Base-by-base conservation (phyloP, 2,329 filamentous ascomycete species). In the Xylaria polymorpha region DNA sequence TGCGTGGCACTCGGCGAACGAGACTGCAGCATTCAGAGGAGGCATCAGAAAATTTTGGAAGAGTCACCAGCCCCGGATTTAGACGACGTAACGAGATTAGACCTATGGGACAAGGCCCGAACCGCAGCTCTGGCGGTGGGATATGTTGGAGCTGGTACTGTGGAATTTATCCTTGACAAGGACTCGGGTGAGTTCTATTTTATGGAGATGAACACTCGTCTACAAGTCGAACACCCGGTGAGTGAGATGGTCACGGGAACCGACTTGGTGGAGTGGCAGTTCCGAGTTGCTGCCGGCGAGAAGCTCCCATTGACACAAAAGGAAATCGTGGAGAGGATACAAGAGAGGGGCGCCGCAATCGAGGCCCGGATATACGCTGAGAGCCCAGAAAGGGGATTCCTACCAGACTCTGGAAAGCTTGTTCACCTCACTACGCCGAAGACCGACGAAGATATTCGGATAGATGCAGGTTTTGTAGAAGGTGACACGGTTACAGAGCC, bases 361-460 rank as follows among this genome's bases (percentile, higher is more conserved):
- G 96, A 99, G 83, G 95, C 95, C 18, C 88, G 96, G 67, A 97
- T 99, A 74, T 99, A 99, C 79, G 96, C 96, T 9, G 96, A 99
- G 80, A 97, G 94, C 76, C 96, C 96, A 0, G 92, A 93, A 74
- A 92, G 87, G 80, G 94, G 94, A 64, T 99, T 99, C 81, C 91
- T 98, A 72, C 96, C 96, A 0, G 95, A 98, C 79, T 98, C 96
- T 0, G 96, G 96, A 44, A 92, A 89, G 75, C 86, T 99, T 0
- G 85, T 97, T 5, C 93, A 98, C 79, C 88, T 98, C 12, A 87
- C 88, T 41, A 94, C 92, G 1, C 94, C 95, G 0, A 79, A 83
- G 58, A 83, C 87, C 6, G 87, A 89, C 44, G 86, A 91, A 0
- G 92, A 94, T 71, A 88, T 98, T 39, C 90, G 96, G 48, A 94